Evolutionary conservation across 2,329 filamentous ascomycete species (phyloP), one percentile per base, ranked within the genome.

Genomic region (Hyphodiscus sp.): DNA sequence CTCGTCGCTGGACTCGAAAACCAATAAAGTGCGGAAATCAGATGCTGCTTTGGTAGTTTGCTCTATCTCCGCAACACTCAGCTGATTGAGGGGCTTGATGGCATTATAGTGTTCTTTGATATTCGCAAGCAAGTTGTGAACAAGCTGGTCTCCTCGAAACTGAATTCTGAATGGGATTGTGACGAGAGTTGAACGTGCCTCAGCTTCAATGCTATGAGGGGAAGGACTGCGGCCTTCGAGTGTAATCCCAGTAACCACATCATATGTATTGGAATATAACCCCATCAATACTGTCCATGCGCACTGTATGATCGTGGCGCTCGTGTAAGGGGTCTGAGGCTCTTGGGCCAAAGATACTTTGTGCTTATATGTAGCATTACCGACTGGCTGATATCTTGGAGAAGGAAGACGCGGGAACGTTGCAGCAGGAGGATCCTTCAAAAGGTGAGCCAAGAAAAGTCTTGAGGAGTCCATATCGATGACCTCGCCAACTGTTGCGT

Each of bases 31-130:
- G n/a, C 56, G 52, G 38, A 62, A 62, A 16, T 49, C 20, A 41
- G 51, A 57, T 20, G 50, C 59, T 13, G 18, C 20, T 29, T 48
- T 13, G 13, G 43, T 48, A 8, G 57, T 13, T 1, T 20, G 30
- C 20, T 26, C 9, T 23, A 61, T 61, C 6, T 53, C 46, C 33
- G 50, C 45, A 2, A 60, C 20, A 8, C 59, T 56, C 3, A 29
- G 44, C 11, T 58, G 56, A 44, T 59, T 54, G 38, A 51, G 55
- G 10, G 50, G 74, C 15, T 79, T 76, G 58, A 76, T 74, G 8
- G 73, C 65, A 0, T 74, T 69, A 0, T 71, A 72, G 38, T 73
- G 68, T 18, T 72, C 65, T 19, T 80, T 75, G 1, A 80, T 67
- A 2, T 63, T 59, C 23, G 73, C 63, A 16, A 82, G 63, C 50